phyloP scores from a whole-genome alignment of 148 eudicot genomes.

The Simmondsia chinensis region DNA sequence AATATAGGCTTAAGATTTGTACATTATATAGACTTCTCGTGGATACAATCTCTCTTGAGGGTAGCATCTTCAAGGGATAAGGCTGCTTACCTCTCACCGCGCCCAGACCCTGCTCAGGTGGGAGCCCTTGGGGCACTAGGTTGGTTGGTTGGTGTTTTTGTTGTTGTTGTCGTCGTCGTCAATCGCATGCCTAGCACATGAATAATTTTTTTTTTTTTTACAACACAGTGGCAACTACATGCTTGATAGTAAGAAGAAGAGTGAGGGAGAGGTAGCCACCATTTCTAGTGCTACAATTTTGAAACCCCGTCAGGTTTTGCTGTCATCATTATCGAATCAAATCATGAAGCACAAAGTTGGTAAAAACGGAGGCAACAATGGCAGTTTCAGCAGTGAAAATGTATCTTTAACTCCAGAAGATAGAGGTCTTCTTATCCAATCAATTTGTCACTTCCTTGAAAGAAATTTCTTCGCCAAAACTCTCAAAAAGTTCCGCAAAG shows the following conservation, averaged over 20 bases:
- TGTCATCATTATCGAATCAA: constrained; percentile 12
- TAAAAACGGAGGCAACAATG: too few relatives aligned
- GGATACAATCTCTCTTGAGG: too few relatives aligned
- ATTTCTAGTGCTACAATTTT: constrained; percentile 17
- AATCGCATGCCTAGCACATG: too few relatives aligned
- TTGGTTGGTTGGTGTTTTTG: too few relatives aligned
- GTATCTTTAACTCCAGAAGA: constrained; percentile 21
- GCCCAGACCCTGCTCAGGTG: too few relatives aligned
- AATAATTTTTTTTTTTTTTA: too few relatives aligned
- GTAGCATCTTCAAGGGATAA: too few relatives aligned
- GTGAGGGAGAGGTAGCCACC: constrained; percentile 1
- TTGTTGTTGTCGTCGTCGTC: too few relatives aligned
- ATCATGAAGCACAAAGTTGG: constrained; percentile 12
- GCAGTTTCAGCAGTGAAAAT: constrained; percentile 1
- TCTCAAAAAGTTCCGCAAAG: constrained; percentile 45
- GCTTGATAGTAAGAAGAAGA: constrained; percentile 1
- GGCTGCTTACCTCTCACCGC: too few relatives aligned
- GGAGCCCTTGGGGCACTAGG: too few relatives aligned
- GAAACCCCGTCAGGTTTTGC: constrained; percentile 53
- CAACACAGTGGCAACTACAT: constrained; percentile 3
- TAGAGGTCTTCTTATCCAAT: constrained; percentile 28
- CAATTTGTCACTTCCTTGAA: constrained; percentile 43
- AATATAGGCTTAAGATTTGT: too few relatives aligned
- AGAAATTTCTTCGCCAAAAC: constrained; percentile 44
- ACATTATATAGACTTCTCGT: too few relatives aligned